A percentile compares a stretch with the other conserved stretches of the same genome.
phyloP scores from a whole-genome alignment of 148 eudicot genomes.

The Cornus florida region DNA sequence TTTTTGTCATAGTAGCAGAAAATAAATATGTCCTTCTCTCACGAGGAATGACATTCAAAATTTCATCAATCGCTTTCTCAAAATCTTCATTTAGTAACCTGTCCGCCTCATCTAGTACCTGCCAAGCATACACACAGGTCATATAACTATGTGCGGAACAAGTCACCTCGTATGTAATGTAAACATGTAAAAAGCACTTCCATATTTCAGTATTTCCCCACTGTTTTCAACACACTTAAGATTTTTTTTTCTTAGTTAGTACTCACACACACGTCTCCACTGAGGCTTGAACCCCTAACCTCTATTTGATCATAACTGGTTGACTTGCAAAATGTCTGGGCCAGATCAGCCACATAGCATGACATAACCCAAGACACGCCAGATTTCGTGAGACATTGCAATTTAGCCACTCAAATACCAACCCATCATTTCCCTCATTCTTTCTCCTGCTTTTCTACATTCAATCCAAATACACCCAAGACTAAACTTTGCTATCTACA shows the following conservation, averaged over 20 bases:
- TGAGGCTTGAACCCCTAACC: no score
- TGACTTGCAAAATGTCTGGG: background rate
- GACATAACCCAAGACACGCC: background rate
- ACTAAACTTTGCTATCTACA: background rate
- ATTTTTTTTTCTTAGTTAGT: no score
- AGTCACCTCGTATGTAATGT: background rate
- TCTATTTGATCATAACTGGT: background rate
- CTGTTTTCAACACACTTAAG: background rate
- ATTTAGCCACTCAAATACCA: background rate
- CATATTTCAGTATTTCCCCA: background rate
- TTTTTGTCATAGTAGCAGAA: constrained; percentile 94
- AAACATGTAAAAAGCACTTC: background rate
- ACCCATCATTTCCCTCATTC: background rate
- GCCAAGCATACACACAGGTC: constrained; percentile 11
- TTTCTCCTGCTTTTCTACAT: background rate
- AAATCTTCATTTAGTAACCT: constrained; percentile 86
- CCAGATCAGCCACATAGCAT: background rate
- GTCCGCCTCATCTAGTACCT: constrained; percentile 98
- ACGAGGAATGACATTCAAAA: constrained; percentile 72
- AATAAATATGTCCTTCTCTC: constrained; percentile 79
- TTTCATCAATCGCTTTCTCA: constrained; percentile 75
- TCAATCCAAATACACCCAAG: background rate
- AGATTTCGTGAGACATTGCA: background rate
- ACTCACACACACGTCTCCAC: no score
- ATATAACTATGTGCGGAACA: background rate